Percentiles rank a stretch among this genome's conserved stretches.
phyloP scores from a whole-genome alignment of 108 stramenopile genomes.

The Cyclostephanos tholiformis region DNA sequence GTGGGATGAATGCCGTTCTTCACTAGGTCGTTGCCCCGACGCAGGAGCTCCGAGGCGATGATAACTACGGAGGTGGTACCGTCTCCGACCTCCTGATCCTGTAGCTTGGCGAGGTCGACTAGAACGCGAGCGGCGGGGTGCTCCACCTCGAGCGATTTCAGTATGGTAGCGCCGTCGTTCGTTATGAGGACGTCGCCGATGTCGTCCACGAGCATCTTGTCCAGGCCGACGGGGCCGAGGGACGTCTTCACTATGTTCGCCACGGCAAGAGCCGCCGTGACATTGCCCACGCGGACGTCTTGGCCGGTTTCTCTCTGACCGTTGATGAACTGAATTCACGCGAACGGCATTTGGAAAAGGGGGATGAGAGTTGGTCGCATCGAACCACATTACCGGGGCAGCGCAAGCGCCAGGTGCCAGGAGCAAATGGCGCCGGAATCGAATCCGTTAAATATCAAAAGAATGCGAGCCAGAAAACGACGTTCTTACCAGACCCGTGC shows the following conservation, averaged over 20 bases:
- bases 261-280: slow-evolving; percentile 98
- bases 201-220: slow-evolving; percentile 99
- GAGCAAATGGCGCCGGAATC: not conserved
- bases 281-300: slow-evolving; percentile 94
- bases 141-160: slow-evolving; percentile 97
- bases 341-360: not conserved
- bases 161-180: slow-evolving; percentile 99
- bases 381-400: slow-evolving; percentile 3
- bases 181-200: slow-evolving; percentile 99
- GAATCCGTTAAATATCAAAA: not conserved
- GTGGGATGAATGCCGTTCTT: slow-evolving; percentile 97
- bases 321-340: slow-evolving; percentile 68
- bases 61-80: slow-evolving; percentile 99
- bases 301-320: slow-evolving; percentile 88
- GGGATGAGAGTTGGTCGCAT: not conserved
- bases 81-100: slow-evolving; percentile 99
- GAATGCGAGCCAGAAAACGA: too few species aligned
- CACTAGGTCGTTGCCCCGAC: slow-evolving; percentile 95
- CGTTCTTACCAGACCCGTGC: slow-evolving; percentile 52
- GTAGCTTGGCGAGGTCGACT: slow-evolving; percentile 97
- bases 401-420: not conserved
- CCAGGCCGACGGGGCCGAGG: slow-evolving; percentile 98
- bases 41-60: slow-evolving; percentile 95
- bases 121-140: slow-evolving; percentile 99
- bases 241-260: slow-evolving; percentile 99